phyloP scores from a whole-genome alignment of 495 filamentous ascomycete genomes.

The Aspergillus wentii region DNA sequence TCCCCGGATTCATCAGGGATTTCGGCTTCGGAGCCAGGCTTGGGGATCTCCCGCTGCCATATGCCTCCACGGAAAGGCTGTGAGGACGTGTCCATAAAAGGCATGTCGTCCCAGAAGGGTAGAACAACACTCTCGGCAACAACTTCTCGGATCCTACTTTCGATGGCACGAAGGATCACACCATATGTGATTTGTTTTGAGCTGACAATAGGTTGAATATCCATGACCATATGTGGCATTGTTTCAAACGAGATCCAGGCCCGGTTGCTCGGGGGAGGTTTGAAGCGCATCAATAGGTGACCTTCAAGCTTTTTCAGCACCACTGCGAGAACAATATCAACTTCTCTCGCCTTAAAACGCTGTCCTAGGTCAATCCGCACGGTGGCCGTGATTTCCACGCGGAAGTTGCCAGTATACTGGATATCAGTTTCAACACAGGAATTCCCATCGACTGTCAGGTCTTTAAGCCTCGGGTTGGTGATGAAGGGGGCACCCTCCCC shows the following conservation, averaged over 20 bases:
- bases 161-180: constrained; percentile 86
- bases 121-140: constrained; percentile 88
- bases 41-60: constrained; percentile 61
- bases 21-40: constrained; percentile 42
- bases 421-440: constrained; percentile 80
- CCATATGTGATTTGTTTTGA: constrained; percentile 92
- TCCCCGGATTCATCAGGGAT: constrained; percentile 53
- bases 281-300: constrained; percentile 78
- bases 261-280: constrained; percentile 92
- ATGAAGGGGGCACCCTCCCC: constrained; percentile 84
- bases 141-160: constrained; percentile 89
- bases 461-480: constrained; percentile 82
- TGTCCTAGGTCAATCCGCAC: constrained; percentile 85
- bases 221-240: constrained; percentile 87
- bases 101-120: constrained; percentile 92
- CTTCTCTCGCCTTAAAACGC: constrained; percentile 84
- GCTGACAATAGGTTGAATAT: constrained; percentile 91
- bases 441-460: constrained; percentile 87
- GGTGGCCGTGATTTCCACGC: constrained; percentile 81
- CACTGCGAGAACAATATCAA: constrained; percentile 82
- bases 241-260: constrained; percentile 91
- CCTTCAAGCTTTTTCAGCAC: constrained; percentile 83
- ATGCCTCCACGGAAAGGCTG: constrained; percentile 84
- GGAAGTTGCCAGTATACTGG: constrained; percentile 83
- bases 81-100: constrained; percentile 73